A percentile compares a stretch with the other conserved stretches of the same genome.
Conservation (phyloP, 148 eudicot species). For the Rhododendron ferrugineum region DNA sequence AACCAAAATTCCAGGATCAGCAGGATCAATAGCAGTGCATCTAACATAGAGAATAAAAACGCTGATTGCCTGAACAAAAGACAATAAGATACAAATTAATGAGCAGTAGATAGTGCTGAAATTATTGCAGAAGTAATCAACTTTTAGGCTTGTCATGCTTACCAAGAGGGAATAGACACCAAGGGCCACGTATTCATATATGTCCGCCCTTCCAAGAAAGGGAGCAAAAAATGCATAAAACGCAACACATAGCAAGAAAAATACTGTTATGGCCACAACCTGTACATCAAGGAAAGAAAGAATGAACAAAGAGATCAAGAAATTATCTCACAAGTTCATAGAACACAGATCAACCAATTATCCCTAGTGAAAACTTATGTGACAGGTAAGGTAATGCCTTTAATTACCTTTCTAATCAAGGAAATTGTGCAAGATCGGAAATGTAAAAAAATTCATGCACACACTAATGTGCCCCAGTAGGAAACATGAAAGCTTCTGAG, state of each 20-base stretch:
- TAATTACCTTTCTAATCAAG: background rate
- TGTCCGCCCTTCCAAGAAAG: constrained; percentile 56
- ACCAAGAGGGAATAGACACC: constrained; percentile 82
- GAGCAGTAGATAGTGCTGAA: background rate
- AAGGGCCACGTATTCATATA: constrained; percentile 61
- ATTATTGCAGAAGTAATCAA: background rate
- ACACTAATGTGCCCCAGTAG: background rate
- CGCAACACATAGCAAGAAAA: constrained; percentile 71
- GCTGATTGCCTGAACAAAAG: constrained; percentile 49
- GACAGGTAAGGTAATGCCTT: background rate
- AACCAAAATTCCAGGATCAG: constrained; percentile 85
- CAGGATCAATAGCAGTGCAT: constrained; percentile 95
- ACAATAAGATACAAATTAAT: constrained; percentile 9
- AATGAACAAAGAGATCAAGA: background rate
- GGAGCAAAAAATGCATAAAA: constrained; percentile 89
- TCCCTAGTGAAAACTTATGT: background rate
- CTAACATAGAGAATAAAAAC: constrained; percentile 78
- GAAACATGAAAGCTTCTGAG: background rate
- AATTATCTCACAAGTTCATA: background rate
- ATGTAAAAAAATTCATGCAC: background rate
- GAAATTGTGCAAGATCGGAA: background rate
- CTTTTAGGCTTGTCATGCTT: constrained; percentile 21
- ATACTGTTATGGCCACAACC: constrained; percentile 91
- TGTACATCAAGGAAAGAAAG: constrained; percentile 27
- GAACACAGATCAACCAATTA: background rate